Evolutionary conservation across 192 early-diverging fungal genomes (phyloP).

Genomic region (Dissophora ornata): DNA sequence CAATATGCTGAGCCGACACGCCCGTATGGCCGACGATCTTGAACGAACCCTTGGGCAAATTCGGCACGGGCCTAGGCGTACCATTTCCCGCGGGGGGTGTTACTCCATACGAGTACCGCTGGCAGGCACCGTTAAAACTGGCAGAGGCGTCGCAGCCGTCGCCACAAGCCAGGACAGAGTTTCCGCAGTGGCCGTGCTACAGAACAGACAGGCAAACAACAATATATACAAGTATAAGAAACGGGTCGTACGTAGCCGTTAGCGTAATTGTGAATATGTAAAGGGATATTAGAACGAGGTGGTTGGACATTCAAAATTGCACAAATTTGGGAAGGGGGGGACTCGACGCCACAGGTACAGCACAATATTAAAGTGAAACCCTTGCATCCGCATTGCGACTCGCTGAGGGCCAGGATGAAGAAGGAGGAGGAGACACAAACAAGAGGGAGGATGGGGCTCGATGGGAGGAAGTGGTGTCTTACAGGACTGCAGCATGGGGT

Average conservation of each 20-base stretch:
- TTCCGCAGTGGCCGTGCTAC: conserved; percentile 51
- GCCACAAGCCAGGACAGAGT: conserved; percentile 32
- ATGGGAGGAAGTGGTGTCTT: background rate
- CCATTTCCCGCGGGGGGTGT: background rate
- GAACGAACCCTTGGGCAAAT: conserved; percentile 42
- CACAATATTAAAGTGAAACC: no score
- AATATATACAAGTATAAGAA: background rate
- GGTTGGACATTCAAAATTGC: no score
- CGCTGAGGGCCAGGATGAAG: no score
- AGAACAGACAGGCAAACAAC: background rate
- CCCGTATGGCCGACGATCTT: conserved; percentile 56
- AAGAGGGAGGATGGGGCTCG: background rate
- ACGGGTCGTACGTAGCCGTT: no score
- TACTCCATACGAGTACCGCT: conserved; percentile 4
- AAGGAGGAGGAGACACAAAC: no score
- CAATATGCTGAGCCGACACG: conserved; percentile 64
- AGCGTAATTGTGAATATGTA: no score
- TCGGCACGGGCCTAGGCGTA: conserved; percentile 8
- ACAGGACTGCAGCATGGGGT: conserved; percentile 47
- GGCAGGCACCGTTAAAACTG: conserved; percentile 35
- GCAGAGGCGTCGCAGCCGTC: conserved; percentile 28
- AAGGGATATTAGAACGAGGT: no score
- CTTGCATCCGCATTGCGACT: no score
- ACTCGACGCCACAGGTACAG: no score
- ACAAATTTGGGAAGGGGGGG: no score